A percentile compares a stretch with the other conserved stretches of the same genome.
Evolutionary conservation across 2,329 filamentous ascomycete species (phyloP).

Genomic region (Aaosphaeria pasadenensis): DNA sequence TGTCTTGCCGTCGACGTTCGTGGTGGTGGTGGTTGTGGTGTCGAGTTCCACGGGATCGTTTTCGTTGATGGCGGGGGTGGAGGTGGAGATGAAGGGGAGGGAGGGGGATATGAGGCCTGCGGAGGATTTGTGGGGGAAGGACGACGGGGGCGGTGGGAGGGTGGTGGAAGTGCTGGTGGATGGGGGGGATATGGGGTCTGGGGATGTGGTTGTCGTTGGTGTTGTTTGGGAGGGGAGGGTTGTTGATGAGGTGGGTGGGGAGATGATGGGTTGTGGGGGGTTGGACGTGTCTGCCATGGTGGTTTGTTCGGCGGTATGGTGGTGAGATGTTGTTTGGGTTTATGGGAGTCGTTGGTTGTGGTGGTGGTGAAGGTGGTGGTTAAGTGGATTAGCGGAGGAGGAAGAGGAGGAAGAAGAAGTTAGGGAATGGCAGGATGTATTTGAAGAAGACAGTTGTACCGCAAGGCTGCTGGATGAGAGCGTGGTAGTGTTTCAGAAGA

Average conservation of each 20-base stretch:
- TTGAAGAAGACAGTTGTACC: not conserved
- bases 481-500: no score
- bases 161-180: conserved; percentile 1
- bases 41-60: conserved; percentile 45
- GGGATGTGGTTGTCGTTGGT: conserved; percentile 1
- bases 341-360: not conserved
- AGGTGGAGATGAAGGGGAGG: conserved; percentile 36
- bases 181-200: conserved; percentile 14
- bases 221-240: not conserved
- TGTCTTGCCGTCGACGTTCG: conserved; percentile 3
- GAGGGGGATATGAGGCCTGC: conserved; percentile 15
- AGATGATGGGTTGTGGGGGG: not conserved
- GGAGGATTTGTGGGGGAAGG: conserved; percentile 28
- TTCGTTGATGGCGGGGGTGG: conserved; percentile 40
- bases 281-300: not conserved
- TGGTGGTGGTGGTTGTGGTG: conserved; percentile 20
- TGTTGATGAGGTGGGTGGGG: not conserved
- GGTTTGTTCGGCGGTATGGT: not conserved
- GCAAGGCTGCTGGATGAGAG: not conserved
- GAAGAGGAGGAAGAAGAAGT: not conserved
- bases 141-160: conserved; percentile 10
- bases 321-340: no score
- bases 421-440: not conserved
- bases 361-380: not conserved
- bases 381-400: not conserved